Evolutionary conservation across 352 stramenopile genomes (phyloP).

Genomic region (Phytophthora syringae): DNA sequence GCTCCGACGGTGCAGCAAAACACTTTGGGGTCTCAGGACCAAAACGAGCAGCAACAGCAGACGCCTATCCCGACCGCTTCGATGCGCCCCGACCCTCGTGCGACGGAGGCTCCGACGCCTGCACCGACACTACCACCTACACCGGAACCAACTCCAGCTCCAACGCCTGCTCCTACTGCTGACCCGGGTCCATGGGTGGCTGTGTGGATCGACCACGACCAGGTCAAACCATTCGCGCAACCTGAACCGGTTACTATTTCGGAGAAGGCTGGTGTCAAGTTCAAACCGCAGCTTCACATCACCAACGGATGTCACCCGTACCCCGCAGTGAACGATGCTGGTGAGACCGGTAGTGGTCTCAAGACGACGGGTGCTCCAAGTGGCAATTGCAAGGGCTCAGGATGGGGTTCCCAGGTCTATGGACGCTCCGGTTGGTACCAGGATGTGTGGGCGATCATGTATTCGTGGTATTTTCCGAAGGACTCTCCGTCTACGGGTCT

Average conservation of each 20-base stretch:
- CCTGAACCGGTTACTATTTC: constrained; percentile 17
- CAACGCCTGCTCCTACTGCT: constrained; percentile 5
- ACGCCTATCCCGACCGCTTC: not conserved
- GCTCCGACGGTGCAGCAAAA: not conserved
- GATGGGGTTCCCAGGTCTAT: constrained; percentile 37
- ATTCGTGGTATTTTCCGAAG: constrained; percentile 49
- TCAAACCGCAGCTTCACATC: too few relatives aligned
- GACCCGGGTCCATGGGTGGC: constrained; percentile 12
- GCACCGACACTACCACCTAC: not conserved
- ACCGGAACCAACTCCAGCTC: constrained; percentile 2
- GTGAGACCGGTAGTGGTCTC: constrained; percentile 15
- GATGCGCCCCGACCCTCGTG: constrained; percentile 3
- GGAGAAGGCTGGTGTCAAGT: too few relatives aligned
- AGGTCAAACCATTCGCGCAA: constrained; percentile 20
- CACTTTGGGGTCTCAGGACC: not conserved
- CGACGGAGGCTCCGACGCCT: constrained; percentile 11
- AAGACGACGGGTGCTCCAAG: constrained; percentile 17
- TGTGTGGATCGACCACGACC: constrained; percentile 17
- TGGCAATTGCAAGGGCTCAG: constrained; percentile 33
- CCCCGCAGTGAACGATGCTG: constrained; percentile 17
- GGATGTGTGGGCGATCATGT: constrained; percentile 33
- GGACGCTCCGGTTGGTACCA: constrained; percentile 23
- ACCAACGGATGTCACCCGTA: constrained; percentile 30
- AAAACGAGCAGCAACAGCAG: not conserved
- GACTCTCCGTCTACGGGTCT: too few relatives aligned